Base-by-base conservation (phyloP, 257 asterid genomes). In the Voacanga thouarsii region DNA sequence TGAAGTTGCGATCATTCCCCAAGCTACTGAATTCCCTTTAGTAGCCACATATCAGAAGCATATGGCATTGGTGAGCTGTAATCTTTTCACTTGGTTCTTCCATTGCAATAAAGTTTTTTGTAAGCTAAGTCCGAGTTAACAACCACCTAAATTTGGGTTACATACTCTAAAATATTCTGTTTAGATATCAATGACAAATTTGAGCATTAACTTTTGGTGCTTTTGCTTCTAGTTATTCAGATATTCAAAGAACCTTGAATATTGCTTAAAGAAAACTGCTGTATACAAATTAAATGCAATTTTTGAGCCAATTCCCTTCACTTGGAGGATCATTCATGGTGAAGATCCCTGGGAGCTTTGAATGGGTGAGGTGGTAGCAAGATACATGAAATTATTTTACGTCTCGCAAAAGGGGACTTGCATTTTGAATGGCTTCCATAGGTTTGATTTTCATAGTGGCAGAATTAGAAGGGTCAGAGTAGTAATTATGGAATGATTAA, bases 51-150 rank as follows among this genome's bases (percentile, higher is more conserved):
- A 9, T 7, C 41, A 33, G 26, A 47, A 37, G 26, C 49, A 66
- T 66, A 66, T 33, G 71, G 71, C 26, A 66, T 66, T 66, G 24
- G 49, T 66, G 19, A 33, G 47, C n/a, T 65, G 45, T 65, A 65
- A 43, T 11, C 24, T 18, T 66, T 66, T 39, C 71, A 37, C 16
- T 33, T 14, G 45, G 43, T 15, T 65, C 11, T 33, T 24, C 16
- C 19, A 14, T 14, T 24, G 71, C 1, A 6, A 14, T 16, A 65
- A 26, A 43, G 12, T 12, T 2, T 12, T 63, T 16, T 63, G 41
- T 12, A 51, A 15, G 56, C 5, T 12, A 6, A 51, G 5, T 51
- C 57, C 19, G 24, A 1, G 61, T 18, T 55, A 21, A 18, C 61
- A 65, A 65, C 71, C 71, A 65, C 44, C 16, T 45, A 12, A 65